Percentiles rank a stretch among this genome's conserved stretches.
Conservation (phyloP, 2,329 filamentous ascomycete species). For the Clonostachys solani region DNA sequence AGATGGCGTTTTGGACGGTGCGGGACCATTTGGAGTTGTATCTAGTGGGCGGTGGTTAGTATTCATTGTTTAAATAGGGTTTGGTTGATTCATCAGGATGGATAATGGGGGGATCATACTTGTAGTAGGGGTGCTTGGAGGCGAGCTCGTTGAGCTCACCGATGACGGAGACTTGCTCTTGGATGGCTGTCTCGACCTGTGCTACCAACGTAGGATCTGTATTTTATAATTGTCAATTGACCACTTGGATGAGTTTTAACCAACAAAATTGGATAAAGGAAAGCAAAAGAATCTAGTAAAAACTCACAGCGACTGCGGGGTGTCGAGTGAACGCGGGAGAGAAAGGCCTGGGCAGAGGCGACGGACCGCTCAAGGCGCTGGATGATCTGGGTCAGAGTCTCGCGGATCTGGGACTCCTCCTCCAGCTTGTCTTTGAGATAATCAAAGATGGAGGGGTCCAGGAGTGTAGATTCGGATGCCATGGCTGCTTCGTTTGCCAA, state of each 20-base stretch:
- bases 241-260: background rate
- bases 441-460: conserved; percentile 82
- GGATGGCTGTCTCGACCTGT: conserved; percentile 67
- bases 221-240: background rate
- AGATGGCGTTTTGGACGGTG: conserved; percentile 74
- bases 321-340: conserved; percentile 88
- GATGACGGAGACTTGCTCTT: conserved; percentile 68
- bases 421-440: conserved; percentile 86
- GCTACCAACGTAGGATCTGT: conserved; percentile 46
- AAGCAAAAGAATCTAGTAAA: background rate
- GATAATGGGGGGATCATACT: conserved; percentile 42
- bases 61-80: conserved; percentile 2
- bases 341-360: conserved; percentile 73
- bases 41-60: conserved; percentile 24
- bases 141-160: conserved; percentile 67
- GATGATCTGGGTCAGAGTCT: conserved; percentile 78
- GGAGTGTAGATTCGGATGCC: conserved; percentile 23
- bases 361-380: conserved; percentile 81
- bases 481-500: no score
- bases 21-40: conserved; percentile 85
- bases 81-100: background rate
- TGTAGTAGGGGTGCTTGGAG: conserved; percentile 92
- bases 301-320: conserved; percentile 53
- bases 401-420: conserved; percentile 76
- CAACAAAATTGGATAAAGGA: background rate